These are phyloP conservation scores for Alopecurus myosuroides DNA, from an alignment of 176 grass and related monocot genomes.

Conservation along the genomic window DNA sequence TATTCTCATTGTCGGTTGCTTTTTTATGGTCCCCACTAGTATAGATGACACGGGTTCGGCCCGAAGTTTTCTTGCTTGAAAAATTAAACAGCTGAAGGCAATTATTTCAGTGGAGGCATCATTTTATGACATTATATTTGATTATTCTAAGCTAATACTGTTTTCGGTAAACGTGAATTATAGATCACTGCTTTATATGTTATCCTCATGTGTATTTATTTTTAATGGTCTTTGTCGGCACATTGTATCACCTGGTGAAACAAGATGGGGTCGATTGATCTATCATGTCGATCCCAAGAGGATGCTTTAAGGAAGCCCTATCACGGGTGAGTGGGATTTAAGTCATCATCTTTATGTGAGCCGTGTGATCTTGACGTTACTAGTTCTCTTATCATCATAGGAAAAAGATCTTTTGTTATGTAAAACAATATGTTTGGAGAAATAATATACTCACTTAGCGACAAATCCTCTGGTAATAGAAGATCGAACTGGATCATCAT, in stretches of 20 bases:
- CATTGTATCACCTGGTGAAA: background rate
- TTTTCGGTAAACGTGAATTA: background rate
- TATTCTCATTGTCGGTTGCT: too few species aligned
- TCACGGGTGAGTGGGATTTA: background rate
- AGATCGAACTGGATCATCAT: background rate
- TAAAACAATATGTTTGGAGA: background rate
- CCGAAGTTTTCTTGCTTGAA: background rate
- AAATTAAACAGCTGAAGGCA: background rate
- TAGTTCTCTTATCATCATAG: too few species aligned
- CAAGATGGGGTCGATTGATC: too few species aligned
- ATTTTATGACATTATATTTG: background rate
- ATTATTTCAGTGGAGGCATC: background rate
- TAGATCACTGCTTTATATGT: background rate
- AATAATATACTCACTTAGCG: background rate
- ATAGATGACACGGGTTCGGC: background rate
- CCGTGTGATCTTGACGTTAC: background rate
- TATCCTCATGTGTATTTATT: background rate
- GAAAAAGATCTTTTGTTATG: background rate
- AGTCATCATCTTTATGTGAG: background rate
- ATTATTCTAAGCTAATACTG: background rate
- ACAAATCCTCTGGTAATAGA: too few species aligned
- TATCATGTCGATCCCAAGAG: background rate
- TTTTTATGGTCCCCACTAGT: background rate
- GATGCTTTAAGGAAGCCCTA: background rate
- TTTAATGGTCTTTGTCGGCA: background rate